Evolutionary conservation across 2,329 filamentous ascomycete species (phyloP), one percentile per base, ranked within the genome.

Genomic region (Aspergillus latus): DNA sequence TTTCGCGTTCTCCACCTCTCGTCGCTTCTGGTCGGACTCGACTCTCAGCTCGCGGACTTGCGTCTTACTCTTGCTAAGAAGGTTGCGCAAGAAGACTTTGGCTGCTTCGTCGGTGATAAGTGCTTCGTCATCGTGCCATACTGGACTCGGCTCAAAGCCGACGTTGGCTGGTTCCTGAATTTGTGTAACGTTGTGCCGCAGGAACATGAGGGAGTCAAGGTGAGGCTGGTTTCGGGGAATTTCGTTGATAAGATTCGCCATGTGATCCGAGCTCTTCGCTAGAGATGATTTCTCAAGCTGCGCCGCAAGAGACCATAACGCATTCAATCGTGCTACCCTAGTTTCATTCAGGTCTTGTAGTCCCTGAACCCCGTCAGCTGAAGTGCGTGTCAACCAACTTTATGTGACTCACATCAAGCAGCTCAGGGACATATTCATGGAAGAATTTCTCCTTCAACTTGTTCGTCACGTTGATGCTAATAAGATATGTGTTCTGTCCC

Each of bases 391-490:
- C 40, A n/a, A 37, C 11, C 8, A 7, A 11, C 6, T 8, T 43
- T 37, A 30, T 21, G 32, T 5, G 16, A 64, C 79, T 75, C 75
- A 92, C 92, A 76, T 97, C 90, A 70, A 99, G 82, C 57, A 97
- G 78, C 70, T 97, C 94, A 7, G 94, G 94, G 15, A 99, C 83
- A 72, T 97, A 97, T 73, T 97, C 92, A 71, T 97, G 88, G 70
- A 96, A 99, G 78, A 97, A 97, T 70, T 88, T 90, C 71, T 97
- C 92, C 78, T 97, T 99, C 69, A 96, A 88, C 78, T 94, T 96
- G 76, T 99, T 99, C 34, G 92, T 95, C 57, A 97, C 90, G 70
- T 96, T 96, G 77, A 99, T 96, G 59, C 86, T 84, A 68, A 99
- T 96, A 59, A 99, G 79, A 70, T 99, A 99, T n/a, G 89, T 92